Evolutionary conservation across 176 grass and related monocot species (phyloP).

Genomic region (Lolium rigidum): DNA sequence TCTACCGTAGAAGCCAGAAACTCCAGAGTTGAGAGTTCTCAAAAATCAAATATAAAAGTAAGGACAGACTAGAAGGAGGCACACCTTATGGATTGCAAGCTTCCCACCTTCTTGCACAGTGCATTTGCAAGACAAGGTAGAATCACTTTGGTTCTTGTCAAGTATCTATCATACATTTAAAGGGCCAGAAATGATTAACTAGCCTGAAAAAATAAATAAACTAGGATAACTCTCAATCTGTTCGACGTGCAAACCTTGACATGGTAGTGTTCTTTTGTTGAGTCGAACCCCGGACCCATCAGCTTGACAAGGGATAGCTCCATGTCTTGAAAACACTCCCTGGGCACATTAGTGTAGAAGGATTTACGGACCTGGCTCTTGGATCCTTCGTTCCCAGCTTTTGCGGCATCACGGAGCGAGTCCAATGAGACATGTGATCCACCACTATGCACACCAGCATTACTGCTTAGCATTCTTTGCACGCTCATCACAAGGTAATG

Average conservation of each 20-base stretch:
- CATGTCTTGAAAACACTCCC: slow-evolving; percentile 41
- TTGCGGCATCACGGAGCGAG: slow-evolving; percentile 31
- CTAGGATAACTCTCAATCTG: neutral
- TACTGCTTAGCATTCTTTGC: neutral
- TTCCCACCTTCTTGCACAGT: slow-evolving; percentile 45
- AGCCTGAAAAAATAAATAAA: neutral
- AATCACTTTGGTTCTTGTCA: slow-evolving; percentile 52
- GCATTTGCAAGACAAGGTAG: slow-evolving; percentile 76
- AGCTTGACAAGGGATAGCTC: slow-evolving; percentile 19
- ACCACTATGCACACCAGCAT: slow-evolving; percentile 16
- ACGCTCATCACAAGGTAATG: slow-evolving; percentile 20
- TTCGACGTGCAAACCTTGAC: neutral
- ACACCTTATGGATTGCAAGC: slow-evolving; percentile 69
- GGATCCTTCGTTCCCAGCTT: slow-evolving; percentile 19
- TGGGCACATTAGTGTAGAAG: slow-evolving; percentile 41
- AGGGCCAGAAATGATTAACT: slow-evolving; percentile 3
- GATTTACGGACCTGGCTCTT: slow-evolving; percentile 44
- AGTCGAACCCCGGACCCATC: slow-evolving; percentile 42
- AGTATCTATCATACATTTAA: slow-evolving; percentile 50
- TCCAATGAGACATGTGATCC: slow-evolving; percentile 33
- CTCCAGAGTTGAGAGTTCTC: neutral
- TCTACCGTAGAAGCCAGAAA: neutral
- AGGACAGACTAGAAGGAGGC: neutral
- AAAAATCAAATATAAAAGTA: slow-evolving; percentile 2
- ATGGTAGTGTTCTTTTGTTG: slow-evolving; percentile 38